Base-by-base conservation (phyloP, 345 rosid genomes). In the Zanthoxylum bungeanum region DNA sequence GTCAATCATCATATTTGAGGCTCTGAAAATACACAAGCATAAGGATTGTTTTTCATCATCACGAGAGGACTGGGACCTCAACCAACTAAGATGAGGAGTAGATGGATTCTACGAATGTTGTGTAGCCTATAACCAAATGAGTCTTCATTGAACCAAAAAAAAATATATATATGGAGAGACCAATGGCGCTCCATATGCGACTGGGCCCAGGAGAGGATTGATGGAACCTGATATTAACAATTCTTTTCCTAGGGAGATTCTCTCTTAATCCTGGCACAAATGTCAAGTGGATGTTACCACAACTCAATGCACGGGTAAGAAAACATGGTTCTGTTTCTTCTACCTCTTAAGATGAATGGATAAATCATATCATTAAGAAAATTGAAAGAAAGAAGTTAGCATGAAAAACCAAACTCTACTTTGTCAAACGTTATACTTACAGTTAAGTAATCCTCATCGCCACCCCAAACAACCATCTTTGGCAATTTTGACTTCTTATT, bases 381-480 rank as follows among this genome's bases (percentile, higher is more conserved):
- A 50, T 57, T 49, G 56, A 55, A 60, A 11, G 42, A 33, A 4
- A 40, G 24, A 62, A 75, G 27, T 36, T 53, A 24, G 36, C 53
- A 30, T 10, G 44, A 40, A 40, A 42, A 72, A 63, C 24, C 17
- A 39, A 31, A 52, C 47, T 72, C 36, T 33, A 24, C 10, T 0
- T 17, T 63, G 33, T 56, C 9, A 64, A 25, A 52, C 4, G 65
- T 30, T 46, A 27, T 62, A 72, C 87, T 86, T 84, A 95, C 99
- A 44, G 83, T 76, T 47, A 84, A 77, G 81, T 91, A 95, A 72
- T 84, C 88, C 69, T 85, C 93, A 34, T 79, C 88, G 52, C 99
- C 98, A 70, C 89, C 83, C 98, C 99, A 95, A 46, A 95, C 83
- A 57, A 95, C 75, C 85, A 92, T 83, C 83, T 82, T 91, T 16